Percentiles rank a stretch among this genome's conserved stretches.
Evolutionary conservation across 202 grass and related monocot species (phyloP).

Genomic region (Saccharum hybrid): DNA sequence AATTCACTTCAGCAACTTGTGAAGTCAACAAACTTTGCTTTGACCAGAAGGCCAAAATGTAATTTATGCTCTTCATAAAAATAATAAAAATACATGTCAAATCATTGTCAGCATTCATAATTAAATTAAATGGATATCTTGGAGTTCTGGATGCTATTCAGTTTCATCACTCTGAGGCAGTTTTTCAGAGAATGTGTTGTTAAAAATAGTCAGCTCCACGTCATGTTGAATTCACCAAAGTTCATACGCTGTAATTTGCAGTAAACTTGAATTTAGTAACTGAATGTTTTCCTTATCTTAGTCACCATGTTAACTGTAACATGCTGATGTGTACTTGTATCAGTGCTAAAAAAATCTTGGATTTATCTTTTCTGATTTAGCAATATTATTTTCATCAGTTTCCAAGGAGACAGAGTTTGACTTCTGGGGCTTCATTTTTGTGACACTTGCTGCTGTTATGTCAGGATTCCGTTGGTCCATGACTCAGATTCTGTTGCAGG

Average conservation of each 20-base stretch:
- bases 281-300: slow-evolving; percentile 19
- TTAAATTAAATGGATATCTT: slow-evolving; percentile 15
- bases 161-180: neutral
- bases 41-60: neutral
- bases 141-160: neutral
- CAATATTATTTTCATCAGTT: slow-evolving; percentile 59
- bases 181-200: neutral
- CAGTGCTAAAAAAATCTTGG: slow-evolving; percentile 7
- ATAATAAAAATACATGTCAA: neutral
- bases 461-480: slow-evolving; percentile 98
- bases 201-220: neutral
- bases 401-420: slow-evolving; percentile 91
- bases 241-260: neutral
- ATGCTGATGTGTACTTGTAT: slow-evolving; percentile 3
- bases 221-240: neutral
- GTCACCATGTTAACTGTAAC: neutral
- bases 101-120: neutral
- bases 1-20: slow-evolving; percentile 2
- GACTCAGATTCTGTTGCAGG: slow-evolving; percentile 98
- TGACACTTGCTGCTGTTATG: slow-evolving; percentile 99
- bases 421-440: slow-evolving; percentile 98
- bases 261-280: slow-evolving; percentile 19
- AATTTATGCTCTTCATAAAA: slow-evolving; percentile 6
- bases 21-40: slow-evolving; percentile 2
- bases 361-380: slow-evolving; percentile 27